These are phyloP conservation scores for Cladosporium sp. DNA, from an alignment of 2,329 filamentous ascomycete species.

Conservation along the genomic window DNA sequence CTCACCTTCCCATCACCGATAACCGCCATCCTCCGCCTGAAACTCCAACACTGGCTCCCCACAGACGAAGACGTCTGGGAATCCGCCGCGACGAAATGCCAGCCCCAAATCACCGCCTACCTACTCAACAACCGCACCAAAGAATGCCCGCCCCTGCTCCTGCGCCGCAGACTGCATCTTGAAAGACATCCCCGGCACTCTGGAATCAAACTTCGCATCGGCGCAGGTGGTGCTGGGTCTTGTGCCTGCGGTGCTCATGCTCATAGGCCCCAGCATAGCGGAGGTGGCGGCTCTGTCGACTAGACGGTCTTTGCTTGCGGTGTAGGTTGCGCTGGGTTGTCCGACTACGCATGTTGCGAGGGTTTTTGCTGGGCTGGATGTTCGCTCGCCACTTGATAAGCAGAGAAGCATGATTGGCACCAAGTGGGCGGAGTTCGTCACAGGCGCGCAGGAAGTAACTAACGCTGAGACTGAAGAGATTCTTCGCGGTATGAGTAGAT, in stretches of 20 bases:
- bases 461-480: no score
- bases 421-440: no score
- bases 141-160: not conserved
- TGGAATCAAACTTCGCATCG: constrained; percentile 1
- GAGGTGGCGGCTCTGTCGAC: not conserved
- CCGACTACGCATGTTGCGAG: not conserved
- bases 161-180: constrained; percentile 1
- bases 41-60: not conserved
- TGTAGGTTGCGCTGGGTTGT: not conserved
- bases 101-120: not conserved
- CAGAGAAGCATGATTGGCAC: no score
- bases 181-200: not conserved
- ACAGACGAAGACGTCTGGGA: not conserved
- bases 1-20: not conserved
- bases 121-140: not conserved
- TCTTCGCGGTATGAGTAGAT: no score
- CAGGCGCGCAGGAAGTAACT: no score
- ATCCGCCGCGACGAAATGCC: not conserved
- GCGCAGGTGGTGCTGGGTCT: not conserved
- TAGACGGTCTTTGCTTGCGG: not conserved
- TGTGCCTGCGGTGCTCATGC: not conserved
- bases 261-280: not conserved
- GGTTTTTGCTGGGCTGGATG: not conserved
- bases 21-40: not conserved
- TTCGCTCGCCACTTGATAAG: no score